These are phyloP conservation scores for Prunus armeniaca DNA, from an alignment of 306 rosid species.

Conservation along the genomic window DNA sequence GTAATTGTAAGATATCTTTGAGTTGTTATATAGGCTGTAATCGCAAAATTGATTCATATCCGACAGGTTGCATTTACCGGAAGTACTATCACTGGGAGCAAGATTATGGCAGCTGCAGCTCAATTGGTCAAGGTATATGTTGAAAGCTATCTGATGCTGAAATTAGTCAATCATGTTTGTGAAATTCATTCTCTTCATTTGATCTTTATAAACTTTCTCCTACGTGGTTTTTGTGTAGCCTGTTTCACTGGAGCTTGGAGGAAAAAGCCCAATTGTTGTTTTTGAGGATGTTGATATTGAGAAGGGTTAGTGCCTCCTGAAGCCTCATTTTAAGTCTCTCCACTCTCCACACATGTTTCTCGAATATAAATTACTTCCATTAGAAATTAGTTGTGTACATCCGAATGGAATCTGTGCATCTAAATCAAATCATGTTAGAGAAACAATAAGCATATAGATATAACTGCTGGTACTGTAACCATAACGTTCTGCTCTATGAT, in stretches of 20 bases:
- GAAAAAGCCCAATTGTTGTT: constrained; percentile 81
- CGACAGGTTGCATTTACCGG: constrained; percentile 88
- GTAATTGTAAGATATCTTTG: background rate
- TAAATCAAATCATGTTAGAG: constrained; percentile 6
- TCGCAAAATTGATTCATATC: background rate
- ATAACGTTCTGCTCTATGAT: background rate
- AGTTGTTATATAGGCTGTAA: background rate
- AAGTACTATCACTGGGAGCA: constrained; percentile 79
- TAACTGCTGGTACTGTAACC: background rate
- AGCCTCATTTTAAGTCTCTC: too few relatives aligned
- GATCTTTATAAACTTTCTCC: constrained; percentile 5
- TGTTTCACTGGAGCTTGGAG: constrained; percentile 88
- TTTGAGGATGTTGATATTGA: constrained; percentile 93
- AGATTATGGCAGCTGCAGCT: constrained; percentile 83
- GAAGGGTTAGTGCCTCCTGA: constrained; percentile 58
- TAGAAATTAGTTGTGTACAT: constrained; percentile 6
- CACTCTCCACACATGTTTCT: too few relatives aligned
- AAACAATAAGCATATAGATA: background rate
- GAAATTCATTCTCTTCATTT: constrained; percentile 7
- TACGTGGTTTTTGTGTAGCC: constrained; percentile 55
- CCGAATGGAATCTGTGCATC: constrained; percentile 5
- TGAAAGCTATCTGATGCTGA: background rate
- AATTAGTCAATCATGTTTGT: background rate
- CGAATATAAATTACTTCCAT: background rate
- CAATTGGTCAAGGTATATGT: constrained; percentile 69